Percentiles rank a stretch among this genome's conserved stretches.
phyloP scores from a whole-genome alignment of 1,284 basidiomycete genomes.

The Apiotrichum domesticum region DNA sequence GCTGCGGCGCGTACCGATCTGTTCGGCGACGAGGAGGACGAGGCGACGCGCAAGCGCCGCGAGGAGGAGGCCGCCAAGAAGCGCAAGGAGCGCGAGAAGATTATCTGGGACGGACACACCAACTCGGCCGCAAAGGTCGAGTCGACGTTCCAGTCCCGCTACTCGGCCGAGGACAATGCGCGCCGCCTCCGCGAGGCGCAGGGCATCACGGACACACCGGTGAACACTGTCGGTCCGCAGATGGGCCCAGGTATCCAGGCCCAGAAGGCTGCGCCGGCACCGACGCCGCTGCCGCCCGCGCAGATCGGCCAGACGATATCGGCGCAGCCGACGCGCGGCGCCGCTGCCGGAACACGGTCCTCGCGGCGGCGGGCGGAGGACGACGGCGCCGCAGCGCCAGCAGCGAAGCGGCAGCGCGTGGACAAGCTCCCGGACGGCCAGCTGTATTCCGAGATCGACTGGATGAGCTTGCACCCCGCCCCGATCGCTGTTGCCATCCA shows the following conservation, averaged over 20 bases:
- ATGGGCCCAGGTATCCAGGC: conserved; percentile 28
- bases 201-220: conserved; percentile 22
- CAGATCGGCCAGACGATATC: conserved; percentile 43
- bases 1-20: conserved; percentile 89
- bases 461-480: conserved; percentile 81
- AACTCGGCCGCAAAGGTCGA: conserved; percentile 79
- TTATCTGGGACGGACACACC: conserved; percentile 93
- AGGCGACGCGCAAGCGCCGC: conserved; percentile 73
- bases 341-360: conserved; percentile 14
- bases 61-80: conserved; percentile 74
- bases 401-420: conserved; percentile 15
- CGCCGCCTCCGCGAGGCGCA: conserved; percentile 81
- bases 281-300: conserved; percentile 36
- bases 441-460: conserved; percentile 54
- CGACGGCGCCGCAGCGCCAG: conserved; percentile 14
- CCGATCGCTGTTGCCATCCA: conserved; percentile 77
- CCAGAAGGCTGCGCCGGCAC: conserved; percentile 4
- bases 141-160: conserved; percentile 81
- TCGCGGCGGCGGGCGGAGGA: conserved; percentile 20
- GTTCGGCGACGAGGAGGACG: conserved; percentile 77
- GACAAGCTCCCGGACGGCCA: conserved; percentile 16
- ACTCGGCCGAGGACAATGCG: conserved; percentile 91
- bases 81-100: conserved; percentile 78
- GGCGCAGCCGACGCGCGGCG: conserved; percentile 38
- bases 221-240: conserved; percentile 26